A percentile compares a stretch with the other conserved stretches of the same genome.
These are phyloP conservation scores for Golovinomyces cichoracearum DNA, from an alignment of 2,329 filamentous ascomycete genomes.

Conservation along the genomic window DNA sequence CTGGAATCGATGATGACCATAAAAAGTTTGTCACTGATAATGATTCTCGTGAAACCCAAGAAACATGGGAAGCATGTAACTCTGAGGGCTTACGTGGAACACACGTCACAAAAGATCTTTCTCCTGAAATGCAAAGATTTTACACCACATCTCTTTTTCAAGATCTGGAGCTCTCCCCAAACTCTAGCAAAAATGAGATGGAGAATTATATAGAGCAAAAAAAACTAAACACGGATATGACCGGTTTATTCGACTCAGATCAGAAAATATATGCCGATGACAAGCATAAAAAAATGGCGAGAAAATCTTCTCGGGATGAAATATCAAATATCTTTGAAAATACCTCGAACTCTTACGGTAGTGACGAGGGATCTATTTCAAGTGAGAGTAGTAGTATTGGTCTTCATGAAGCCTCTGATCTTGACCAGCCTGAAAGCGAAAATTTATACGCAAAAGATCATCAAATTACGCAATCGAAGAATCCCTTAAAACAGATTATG, in stretches of 20 bases:
- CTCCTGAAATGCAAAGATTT: slow-evolving; percentile 42
- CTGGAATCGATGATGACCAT: slow-evolving; percentile 71
- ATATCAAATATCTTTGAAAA: neutral
- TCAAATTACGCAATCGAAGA: slow-evolving; percentile 16
- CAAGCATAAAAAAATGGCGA: slow-evolving; percentile 1
- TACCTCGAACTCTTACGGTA: neutral
- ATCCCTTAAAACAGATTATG: slow-evolving; percentile 31
- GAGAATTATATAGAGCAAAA: no score
- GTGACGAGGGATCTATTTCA: slow-evolving; percentile 7
- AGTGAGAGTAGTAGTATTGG: slow-evolving; percentile 23
- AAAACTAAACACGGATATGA: slow-evolving; percentile 68
- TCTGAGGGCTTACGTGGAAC: slow-evolving; percentile 59
- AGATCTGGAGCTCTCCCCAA: slow-evolving; percentile 54
- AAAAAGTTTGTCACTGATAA: slow-evolving; percentile 64
- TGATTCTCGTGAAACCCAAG: slow-evolving; percentile 72
- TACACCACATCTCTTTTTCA: slow-evolving; percentile 61
- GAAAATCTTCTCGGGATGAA: neutral
- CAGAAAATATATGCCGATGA: slow-evolving; percentile 21
- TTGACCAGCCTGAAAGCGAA: slow-evolving; percentile 1
- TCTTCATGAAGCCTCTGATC: slow-evolving; percentile 25
- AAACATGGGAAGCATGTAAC: slow-evolving; percentile 79
- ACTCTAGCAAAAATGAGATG: slow-evolving; percentile 45
- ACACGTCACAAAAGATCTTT: slow-evolving; percentile 46
- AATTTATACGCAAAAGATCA: neutral
- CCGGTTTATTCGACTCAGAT: slow-evolving; percentile 58